Evolutionary conservation across 352 stramenopile genomes (phyloP).

Genomic region (Globisporangium apiculatum): DNA sequence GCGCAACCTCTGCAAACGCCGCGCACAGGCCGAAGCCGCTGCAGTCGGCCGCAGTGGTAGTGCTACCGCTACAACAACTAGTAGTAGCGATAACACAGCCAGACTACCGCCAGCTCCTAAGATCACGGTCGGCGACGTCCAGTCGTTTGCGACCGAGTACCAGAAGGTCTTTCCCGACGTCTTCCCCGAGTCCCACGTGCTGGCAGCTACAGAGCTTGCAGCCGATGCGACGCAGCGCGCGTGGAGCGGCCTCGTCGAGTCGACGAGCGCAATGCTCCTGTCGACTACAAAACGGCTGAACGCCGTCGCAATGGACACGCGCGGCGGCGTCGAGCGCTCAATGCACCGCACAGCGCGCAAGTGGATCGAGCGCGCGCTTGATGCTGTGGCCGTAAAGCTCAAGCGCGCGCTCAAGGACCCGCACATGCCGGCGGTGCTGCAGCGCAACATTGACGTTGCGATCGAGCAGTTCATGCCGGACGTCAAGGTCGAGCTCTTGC

Average conservation of each 20-base stretch:
- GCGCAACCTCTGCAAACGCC: conserved; percentile 54
- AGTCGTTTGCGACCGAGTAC: conserved; percentile 76
- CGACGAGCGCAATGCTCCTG: conserved; percentile 70
- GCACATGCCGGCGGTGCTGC: conserved; percentile 79
- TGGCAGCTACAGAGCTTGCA: conserved; percentile 42
- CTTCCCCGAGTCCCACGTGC: conserved; percentile 64
- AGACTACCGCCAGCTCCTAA: conserved; percentile 6
- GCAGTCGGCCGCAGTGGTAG: not conserved
- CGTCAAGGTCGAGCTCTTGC: conserved; percentile 86
- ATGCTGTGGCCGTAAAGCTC: conserved; percentile 67
- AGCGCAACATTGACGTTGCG: conserved; percentile 78
- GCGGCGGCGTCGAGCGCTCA: conserved; percentile 70
- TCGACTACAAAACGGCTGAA: conserved; percentile 79
- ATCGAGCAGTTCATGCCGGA: conserved; percentile 86
- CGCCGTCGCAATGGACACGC: conserved; percentile 79
- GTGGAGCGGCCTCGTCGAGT: conserved; percentile 69
- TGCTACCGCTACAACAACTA: not conserved
- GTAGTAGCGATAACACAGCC: not conserved
- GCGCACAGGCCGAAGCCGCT: conserved; percentile 5
- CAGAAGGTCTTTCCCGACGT: conserved; percentile 73
- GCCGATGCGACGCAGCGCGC: conserved; percentile 24
- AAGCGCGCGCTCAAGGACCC: conserved; percentile 77
- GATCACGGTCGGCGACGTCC: conserved; percentile 54
- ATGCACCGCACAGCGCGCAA: conserved; percentile 76
- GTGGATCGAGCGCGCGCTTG: conserved; percentile 69